Base-by-base conservation (phyloP, 108 stramenopile species). In the Nitzschia palea region DNA sequence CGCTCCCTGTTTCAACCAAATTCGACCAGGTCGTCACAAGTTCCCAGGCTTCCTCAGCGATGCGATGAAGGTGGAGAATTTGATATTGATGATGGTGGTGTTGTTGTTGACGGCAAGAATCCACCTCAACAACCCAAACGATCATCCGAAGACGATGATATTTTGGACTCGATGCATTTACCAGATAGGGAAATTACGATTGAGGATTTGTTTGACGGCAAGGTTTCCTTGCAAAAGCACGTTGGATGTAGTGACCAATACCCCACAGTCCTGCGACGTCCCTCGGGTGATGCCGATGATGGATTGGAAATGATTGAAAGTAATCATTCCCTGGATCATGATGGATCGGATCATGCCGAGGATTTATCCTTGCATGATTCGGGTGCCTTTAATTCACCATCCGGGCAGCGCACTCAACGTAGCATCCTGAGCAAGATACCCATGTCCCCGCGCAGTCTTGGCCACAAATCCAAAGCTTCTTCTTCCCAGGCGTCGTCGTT, bases 1-100 rank as follows among this genome's bases (percentile, higher is more conserved):
- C 23, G 65, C 36, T 67, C 65, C 27, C 53, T 67, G 0, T 67
- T 67, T 36, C 65, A 53, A 44, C 55, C 65, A 2, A 53, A 67
- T 15, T 4, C 25, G 20, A 53, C 40, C 18, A 18, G 34, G 22
- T 6, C 5, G 28, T 10, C 8, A 4, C 34, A 67, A 26, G 26
- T 26, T 14, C 32, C 34, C 1, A 36, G 44, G 35, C 35, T 67
- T 3, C 65, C 65, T 14, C 65, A 55, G 20, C 51, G 65, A 36
- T 20, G 20, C 4, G 55, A 15, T 2, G 51, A 53, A 26, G 65
- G 12, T n/a, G 27, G 45, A 1, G 62, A 32, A 0, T 2, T 10
- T 6, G 65, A 67, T 9, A 53, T 55, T 1, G n/a, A 31, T 3
- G 53, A 36, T 29, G 26, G 29, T 18, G 27, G 40, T 37, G 53